Conservation (phyloP, 2,329 filamentous ascomycete species). For the Diaporthe sp. region DNA sequence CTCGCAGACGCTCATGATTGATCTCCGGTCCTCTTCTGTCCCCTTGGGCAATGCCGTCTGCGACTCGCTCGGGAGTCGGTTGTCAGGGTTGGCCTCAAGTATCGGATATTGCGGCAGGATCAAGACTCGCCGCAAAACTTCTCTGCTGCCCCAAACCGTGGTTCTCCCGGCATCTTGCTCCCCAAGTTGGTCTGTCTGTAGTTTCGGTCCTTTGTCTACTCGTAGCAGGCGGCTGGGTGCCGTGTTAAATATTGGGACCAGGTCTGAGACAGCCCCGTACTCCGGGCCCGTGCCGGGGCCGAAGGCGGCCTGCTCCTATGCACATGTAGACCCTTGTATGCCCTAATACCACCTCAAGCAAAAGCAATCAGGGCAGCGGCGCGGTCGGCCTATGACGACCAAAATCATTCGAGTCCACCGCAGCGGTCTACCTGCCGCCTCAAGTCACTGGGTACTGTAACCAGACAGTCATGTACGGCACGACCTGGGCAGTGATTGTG, state of each 20-base stretch:
- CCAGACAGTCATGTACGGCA: not conserved
- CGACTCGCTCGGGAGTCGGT: not conserved
- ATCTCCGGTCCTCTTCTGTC: not conserved
- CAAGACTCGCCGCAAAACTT: not conserved
- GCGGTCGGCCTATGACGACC: not conserved
- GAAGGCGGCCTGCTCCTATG: slow-evolving; percentile 14
- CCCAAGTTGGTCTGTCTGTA: not conserved
- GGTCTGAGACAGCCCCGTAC: slow-evolving; percentile 26
- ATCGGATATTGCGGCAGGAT: not conserved
- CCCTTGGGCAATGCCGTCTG: not conserved
- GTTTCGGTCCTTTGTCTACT: not conserved
- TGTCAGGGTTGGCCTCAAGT: not conserved
- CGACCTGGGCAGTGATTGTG: not conserved
- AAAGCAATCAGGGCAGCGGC: slow-evolving; percentile 13
- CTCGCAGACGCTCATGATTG: not conserved
- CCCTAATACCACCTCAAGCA: slow-evolving; percentile 26
- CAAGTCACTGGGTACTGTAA: not conserved
- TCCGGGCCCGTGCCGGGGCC: slow-evolving; percentile 20
- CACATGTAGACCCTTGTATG: slow-evolving; percentile 14
- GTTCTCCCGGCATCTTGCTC: not conserved
- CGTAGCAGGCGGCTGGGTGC: not conserved
- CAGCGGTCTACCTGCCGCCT: not conserved
- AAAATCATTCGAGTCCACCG: not conserved
- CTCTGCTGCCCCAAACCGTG: not conserved
- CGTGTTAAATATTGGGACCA: not conserved